Base-by-base conservation (phyloP, 1,284 basidiomycete species). In the Heterobasidion irregulare region DNA sequence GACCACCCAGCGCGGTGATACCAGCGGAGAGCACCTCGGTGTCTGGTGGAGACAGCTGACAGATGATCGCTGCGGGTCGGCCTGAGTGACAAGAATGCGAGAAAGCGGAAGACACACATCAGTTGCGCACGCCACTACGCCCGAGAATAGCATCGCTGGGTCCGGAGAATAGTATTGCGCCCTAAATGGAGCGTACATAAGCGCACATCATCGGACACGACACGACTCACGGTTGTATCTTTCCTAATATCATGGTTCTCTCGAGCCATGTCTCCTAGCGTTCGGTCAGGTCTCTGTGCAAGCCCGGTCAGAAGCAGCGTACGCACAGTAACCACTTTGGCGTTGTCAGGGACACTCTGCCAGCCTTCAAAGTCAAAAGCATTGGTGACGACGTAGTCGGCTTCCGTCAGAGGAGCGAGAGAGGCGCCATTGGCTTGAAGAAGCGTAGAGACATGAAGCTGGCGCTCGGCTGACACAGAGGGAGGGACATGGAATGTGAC, bases 61-160 rank as follows among this genome's bases (percentile, higher is more conserved):
- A 10, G 26, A 46, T 46, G 16, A 33, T 26, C 32, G 8, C 50
- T 34, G 33, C 35, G 18, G 32, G 19, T 41, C 54, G 52, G 53
- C 56, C 43, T 52, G 41, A 34, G 51, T n/a, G 41, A 59, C 52
- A 48, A 7, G 34, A 12, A 32, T 52, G 33, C 13, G 12, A n/a
- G 9, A 15, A 32, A 33, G 8, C 49, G 49, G 19, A 53, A 44
- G 16, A 66, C 76, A 47, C 56, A 89, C 85, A 60, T 84, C 84
- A 7, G 81, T 75, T 6, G 82, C 78, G 61, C 82, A 84, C 0
- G 83, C 86, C 13, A 91, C 78, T 41, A 93, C 74, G 1, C 90
- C 89, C 2, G 92, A 94, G 70, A 95, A 94, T 57, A 94, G 77
- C 75, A 83, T 82, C 0, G 75, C 67, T 1, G 87, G 85, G 65